Evolutionary conservation across 2,329 filamentous ascomycete species (phyloP), one percentile per base, ranked within the genome.

Genomic region (Magnaporthiopsis incrustans): DNA sequence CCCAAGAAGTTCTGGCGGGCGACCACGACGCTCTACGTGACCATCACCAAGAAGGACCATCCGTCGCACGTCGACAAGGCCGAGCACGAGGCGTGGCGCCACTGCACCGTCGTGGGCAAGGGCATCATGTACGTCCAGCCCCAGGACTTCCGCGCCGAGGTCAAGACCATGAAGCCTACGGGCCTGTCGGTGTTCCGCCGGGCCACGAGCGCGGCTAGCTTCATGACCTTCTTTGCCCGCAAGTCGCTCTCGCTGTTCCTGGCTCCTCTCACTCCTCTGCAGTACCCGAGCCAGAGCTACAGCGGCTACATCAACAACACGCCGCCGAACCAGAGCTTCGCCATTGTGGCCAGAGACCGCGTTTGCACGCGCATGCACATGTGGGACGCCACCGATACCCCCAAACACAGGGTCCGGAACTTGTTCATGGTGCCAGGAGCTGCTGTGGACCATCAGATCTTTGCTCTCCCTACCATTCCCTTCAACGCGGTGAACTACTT

Each of bases 401-500:
- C 74, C 2, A 50, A 10, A 30, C 3, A 5, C 27, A 5, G 2
- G 61, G 44, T 26, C 27, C 78, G 78, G 69, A 82, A 83, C 66
- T 73, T 89, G 7, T 80, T 89, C 66, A 81, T 89, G 77, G 78
- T 89, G 59, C 85, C 85, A 0, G 86, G 86, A 26, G 85, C 85
- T 0, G 78, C 83, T 1, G 85, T 89, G 1, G 83, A 88, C 70
- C 83, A 89, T 68, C 81, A 85, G 67, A 86, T 88, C 63, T 89
- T 79, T 67, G 80, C 85, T 0, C 76, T 87, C 33, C 85, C 85
- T 2, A 88, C 85, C 2, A 86, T 89, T 64, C 78, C 79, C n/a
- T 81, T 80, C 67, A 88, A 89, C 70, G 79, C 84, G 0, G 79
- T 89, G 66, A 85, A 88, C 70, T 87, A 87, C 73, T 84, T 89